Percentiles rank a stretch among this genome's conserved stretches.
Conservation (phyloP, 2,329 filamentous ascomycete species). For the Fusarium beomiforme region DNA sequence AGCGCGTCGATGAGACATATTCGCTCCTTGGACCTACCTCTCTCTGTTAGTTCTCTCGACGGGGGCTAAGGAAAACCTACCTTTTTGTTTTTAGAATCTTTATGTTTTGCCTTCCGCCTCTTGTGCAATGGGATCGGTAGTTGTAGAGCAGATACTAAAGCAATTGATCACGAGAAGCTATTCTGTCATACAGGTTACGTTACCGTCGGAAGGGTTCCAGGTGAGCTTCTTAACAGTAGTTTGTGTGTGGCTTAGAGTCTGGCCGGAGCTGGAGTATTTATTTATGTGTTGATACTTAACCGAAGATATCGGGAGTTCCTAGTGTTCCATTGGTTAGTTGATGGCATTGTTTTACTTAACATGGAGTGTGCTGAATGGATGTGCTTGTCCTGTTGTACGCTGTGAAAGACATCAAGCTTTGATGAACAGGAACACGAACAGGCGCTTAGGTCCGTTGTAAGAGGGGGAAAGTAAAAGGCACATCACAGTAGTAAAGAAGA, state of each 20-base stretch:
- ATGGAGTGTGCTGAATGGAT: slow-evolving; percentile 13
- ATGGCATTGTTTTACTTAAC: slow-evolving; percentile 26
- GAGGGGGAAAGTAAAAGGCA: not conserved
- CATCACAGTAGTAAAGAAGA: slow-evolving; percentile 4
- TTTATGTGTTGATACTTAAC: slow-evolving; percentile 5
- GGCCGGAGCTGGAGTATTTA: not conserved
- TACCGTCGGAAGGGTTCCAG: slow-evolving; percentile 6
- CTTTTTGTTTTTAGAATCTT: slow-evolving; percentile 2
- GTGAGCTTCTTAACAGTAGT: slow-evolving; percentile 10
- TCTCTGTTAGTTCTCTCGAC: slow-evolving; percentile 24
- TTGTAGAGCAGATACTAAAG: slow-evolving; percentile 7
- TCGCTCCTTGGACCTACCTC: not conserved
- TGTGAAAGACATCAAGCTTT: not conserved
- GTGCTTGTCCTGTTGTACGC: slow-evolving; percentile 8
- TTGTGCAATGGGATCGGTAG: slow-evolving; percentile 31
- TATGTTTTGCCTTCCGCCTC: not conserved
- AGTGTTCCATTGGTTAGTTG: not conserved
- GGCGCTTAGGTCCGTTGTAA: not conserved
- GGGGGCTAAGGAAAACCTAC: slow-evolving; percentile 14
- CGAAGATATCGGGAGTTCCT: not conserved
- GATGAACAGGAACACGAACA: slow-evolving; percentile 6
- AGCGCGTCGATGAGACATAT: slow-evolving; percentile 19
- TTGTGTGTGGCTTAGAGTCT: slow-evolving; percentile 17
- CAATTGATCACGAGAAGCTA: slow-evolving; percentile 35
- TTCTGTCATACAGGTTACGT: slow-evolving; percentile 36